Base-by-base conservation (phyloP, 441 rosid species). In the Arabidopsis hybrid region DNA sequence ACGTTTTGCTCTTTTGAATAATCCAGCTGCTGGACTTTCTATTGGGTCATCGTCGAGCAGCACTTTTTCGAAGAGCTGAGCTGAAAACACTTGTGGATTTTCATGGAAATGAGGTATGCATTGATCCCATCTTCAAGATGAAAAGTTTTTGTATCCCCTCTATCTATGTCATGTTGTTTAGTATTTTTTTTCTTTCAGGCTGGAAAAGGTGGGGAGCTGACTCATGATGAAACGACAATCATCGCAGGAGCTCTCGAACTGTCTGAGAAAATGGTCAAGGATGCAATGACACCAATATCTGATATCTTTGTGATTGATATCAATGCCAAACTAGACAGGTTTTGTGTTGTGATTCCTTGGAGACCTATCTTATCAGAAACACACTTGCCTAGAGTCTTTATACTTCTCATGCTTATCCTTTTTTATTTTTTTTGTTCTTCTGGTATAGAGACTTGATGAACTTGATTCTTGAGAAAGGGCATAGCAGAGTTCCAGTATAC, bases 201-300 rank as follows among this genome's bases (percentile, higher is more conserved):
- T 42, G 98, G 97, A 42, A 94, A 94, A 77, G 96, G 97, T 35
- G 98, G 98, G 60, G 98, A 93, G 73, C 70, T 93, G 80, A 91
- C 97, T 0, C 95, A 78, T 69, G 93, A 92, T 43, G 99, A 92
- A 78, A 94, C 97, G 5, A 94, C 93, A 9, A 94, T 94, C 69
- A 90, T 94, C 62, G 91, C 91, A 11, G 99, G 97, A 79, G 99
- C 99, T 67, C 99, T 94, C 75, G 97, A 89, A 66, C 93, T 92
- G 68, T 65, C 88, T 8, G 95, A 84, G 78, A 94, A 92, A 82
- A 86, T 88, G 29, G 98, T 93, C 21, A 78, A 80, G 38, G 88
- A 91, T 82, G 97, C 99, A 46, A 92, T 89, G 99, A 90, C 97
- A 38, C 97, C 90, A 38, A 82, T 94, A 56, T 59, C 82, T 10